A percentile compares a stretch with the other conserved stretches of the same genome.
These are phyloP conservation scores for Fusarium domesticum DNA, from an alignment of 2,329 filamentous ascomycete species.

Conservation along the genomic window DNA sequence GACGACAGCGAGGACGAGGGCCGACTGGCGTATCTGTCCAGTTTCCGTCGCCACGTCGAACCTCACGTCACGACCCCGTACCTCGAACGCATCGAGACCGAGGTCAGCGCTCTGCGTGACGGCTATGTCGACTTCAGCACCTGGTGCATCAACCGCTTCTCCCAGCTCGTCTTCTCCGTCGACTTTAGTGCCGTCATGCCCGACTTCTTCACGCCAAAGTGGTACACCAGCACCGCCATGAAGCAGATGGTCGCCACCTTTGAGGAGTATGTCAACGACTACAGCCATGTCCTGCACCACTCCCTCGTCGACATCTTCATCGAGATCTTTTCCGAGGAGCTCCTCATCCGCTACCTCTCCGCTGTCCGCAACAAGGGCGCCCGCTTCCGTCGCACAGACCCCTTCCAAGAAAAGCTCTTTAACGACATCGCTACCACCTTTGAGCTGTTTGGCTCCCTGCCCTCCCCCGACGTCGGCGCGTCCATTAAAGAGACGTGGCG, in stretches of 20 bases:
- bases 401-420: conserved; percentile 89
- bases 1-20: conserved; percentile 81
- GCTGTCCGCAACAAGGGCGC: conserved; percentile 85
- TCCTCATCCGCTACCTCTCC: conserved; percentile 80
- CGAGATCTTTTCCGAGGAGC: conserved; percentile 88
- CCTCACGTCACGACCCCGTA: conserved; percentile 78
- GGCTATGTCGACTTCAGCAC: conserved; percentile 94
- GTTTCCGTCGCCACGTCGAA: conserved; percentile 81
- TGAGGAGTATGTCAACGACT: conserved; percentile 90
- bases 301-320: conserved; percentile 87
- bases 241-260: conserved; percentile 93
- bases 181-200: conserved; percentile 82
- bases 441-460: conserved; percentile 75
- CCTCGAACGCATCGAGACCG: conserved; percentile 67
- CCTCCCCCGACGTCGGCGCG: conserved; percentile 65
- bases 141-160: conserved; percentile 86
- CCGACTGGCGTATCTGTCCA: conserved; percentile 76
- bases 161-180: conserved; percentile 80
- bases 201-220: conserved; percentile 86
- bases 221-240: conserved; percentile 86
- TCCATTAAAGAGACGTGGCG: conserved; percentile 90
- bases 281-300: conserved; percentile 77
- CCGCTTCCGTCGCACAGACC: conserved; percentile 82
- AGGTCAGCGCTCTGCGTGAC: conserved; percentile 74
- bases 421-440: conserved; percentile 90